Percentiles rank a stretch among this genome's conserved stretches.
Conservation (phyloP, 2,329 filamentous ascomycete species). For the Dendrostoma leiphaemia region DNA sequence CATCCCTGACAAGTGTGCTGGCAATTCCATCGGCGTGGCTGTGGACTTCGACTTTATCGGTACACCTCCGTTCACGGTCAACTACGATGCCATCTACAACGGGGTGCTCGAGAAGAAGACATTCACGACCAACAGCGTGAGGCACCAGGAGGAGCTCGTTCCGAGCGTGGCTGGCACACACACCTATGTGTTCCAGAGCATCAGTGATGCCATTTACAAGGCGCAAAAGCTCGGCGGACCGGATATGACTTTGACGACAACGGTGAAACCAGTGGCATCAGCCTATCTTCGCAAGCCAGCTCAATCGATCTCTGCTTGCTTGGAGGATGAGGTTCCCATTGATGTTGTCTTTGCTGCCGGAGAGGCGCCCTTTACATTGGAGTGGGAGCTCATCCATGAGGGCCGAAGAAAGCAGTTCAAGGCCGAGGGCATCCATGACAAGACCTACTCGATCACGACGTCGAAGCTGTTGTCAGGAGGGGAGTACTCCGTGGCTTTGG, state of each 20-base stretch:
- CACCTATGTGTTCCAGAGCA: constrained; percentile 77
- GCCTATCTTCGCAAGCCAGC: constrained; percentile 64
- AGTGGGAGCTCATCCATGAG: constrained; percentile 90
- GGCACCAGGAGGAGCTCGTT: constrained; percentile 80
- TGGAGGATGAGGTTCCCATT: constrained; percentile 76
- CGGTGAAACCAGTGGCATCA: constrained; percentile 88
- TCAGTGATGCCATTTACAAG: constrained; percentile 81
- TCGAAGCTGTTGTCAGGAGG: constrained; percentile 74
- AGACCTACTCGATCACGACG: constrained; percentile 71
- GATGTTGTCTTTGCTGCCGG: constrained; percentile 70
- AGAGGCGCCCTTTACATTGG: constrained; percentile 82
- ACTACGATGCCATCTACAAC: constrained; percentile 70
- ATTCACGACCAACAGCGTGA: constrained; percentile 65
- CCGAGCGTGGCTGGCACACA: constrained; percentile 81
- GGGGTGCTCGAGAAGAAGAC: constrained; percentile 53
- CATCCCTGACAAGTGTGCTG: constrained; percentile 92
- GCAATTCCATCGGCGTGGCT: constrained; percentile 85
- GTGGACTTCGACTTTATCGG: constrained; percentile 89
- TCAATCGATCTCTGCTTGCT: constrained; percentile 66
- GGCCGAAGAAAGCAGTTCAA: constrained; percentile 75
- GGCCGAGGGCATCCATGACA: constrained; percentile 59
- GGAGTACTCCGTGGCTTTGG: constrained; percentile 84
- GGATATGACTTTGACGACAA: constrained; percentile 71
- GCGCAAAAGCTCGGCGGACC: constrained; percentile 60
- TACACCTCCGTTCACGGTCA: constrained; percentile 84